Base-by-base conservation (phyloP, 768 basidiomycete species). In the Peribolospora kevripleyi region DNA sequence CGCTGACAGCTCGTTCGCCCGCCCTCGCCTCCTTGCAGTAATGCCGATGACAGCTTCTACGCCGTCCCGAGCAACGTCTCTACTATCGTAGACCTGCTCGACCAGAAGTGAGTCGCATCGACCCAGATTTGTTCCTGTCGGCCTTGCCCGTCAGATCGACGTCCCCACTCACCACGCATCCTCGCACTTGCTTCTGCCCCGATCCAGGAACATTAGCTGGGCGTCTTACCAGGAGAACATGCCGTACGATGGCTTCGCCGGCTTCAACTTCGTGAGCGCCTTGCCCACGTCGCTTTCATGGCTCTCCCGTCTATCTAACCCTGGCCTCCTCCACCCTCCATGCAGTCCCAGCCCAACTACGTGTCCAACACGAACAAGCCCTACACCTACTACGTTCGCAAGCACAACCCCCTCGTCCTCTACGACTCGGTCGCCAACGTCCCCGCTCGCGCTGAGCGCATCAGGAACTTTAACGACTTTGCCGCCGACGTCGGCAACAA, bases 381-480 rank as follows among this genome's bases (percentile, higher is more conserved):
- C 13, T 75, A 77, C 62, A 68, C 68, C 5, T 77, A 71, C 68
- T 77, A 76, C 58, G 70, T 68, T 51, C 72, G 75, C 68, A 76
- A 77, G 65, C 76, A 77, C 66, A 76, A 76, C 3, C 62, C 72
- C 52, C 68, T 74, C 46, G 67, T 78, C 51, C 25, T 55, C 53
- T 75, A 63, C 64, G 70, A 79, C 63, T 74, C 74, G 0, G 67
- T 79, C 40, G 69, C 73, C 3, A 62, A 65, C 40, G 69, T 70
- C 36, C 58, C 70, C 1, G 60, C 64, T 0, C 75, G 78, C 46
- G 65, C 68, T 9, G 58, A 61, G 7, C 70, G 72, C 14, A 70
- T 74, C 52, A 71, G 78, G 42, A 79, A 76, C 64, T 79, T 78
- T 62, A 79, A 78, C 55, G 70, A 79, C 62, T 77, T 80, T 58